These are phyloP conservation scores for Kodamaea nitidulidarum DNA, from an alignment of 805 yeast genomes.

Conservation along the genomic window DNA sequence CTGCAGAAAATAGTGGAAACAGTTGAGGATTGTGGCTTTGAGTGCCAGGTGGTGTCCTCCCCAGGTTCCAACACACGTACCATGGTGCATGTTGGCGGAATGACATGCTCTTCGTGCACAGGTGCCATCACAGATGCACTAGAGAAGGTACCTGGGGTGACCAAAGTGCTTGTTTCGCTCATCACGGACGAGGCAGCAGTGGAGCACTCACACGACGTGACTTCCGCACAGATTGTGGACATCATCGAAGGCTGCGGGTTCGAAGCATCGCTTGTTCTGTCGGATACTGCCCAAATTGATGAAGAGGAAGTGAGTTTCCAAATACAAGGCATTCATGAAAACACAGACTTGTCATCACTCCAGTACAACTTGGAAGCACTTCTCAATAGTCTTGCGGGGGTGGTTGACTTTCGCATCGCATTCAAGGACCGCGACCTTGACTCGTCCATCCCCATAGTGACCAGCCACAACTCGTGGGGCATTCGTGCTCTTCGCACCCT, in stretches of 20 bases:
- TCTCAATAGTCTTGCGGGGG: conserved; percentile 29
- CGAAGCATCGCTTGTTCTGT: conserved; percentile 15
- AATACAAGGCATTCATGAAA: conserved; percentile 29
- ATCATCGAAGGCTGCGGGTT: conserved; percentile 32
- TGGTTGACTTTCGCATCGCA: conserved; percentile 22
- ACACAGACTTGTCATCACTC: conserved; percentile 24
- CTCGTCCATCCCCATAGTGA: conserved; percentile 8
- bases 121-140: conserved; percentile 36
- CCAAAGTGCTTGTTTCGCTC: conserved; percentile 28
- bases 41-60: conserved; percentile 11
- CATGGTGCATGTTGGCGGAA: conserved; percentile 18
- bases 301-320: conserved; percentile 29
- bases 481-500: conserved; percentile 14
- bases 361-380: conserved; percentile 41
- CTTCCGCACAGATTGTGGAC: conserved; percentile 15
- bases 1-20: conserved; percentile 42
- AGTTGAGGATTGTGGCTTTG: conserved; percentile 59
- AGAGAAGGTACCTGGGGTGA: conserved; percentile 21
- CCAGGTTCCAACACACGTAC: background rate
- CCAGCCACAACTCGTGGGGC: conserved; percentile 14
- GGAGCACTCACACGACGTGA: conserved; percentile 14
- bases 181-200: conserved; percentile 36
- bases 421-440: conserved; percentile 13
- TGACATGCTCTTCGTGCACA: conserved; percentile 44
- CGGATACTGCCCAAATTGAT: conserved; percentile 11